These are phyloP conservation scores for Rhinocladiella mackenziei DNA, from an alignment of 2,329 filamentous ascomycete genomes.

Conservation along the genomic window DNA sequence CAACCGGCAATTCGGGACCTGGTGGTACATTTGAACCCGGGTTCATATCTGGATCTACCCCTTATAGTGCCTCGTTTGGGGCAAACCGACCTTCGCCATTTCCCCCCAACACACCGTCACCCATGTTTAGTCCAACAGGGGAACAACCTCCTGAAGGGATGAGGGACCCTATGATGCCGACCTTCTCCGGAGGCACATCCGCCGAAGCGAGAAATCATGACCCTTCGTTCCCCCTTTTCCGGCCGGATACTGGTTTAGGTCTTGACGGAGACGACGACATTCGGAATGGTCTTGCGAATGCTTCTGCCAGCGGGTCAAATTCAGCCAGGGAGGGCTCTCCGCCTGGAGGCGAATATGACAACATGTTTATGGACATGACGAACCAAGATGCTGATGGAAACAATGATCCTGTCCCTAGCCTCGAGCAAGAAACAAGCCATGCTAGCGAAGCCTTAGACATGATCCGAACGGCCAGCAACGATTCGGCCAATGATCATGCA, in stretches of 20 bases:
- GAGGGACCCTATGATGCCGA: slow-evolving; percentile 27
- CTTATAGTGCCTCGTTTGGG: slow-evolving; percentile 31
- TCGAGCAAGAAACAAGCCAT: slow-evolving; percentile 41
- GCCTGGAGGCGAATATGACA: slow-evolving; percentile 32
- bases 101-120: slow-evolving; percentile 39
- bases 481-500: slow-evolving; percentile 28
- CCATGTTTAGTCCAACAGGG: slow-evolving; percentile 42
- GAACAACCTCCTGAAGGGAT: slow-evolving; percentile 19
- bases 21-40: slow-evolving; percentile 17
- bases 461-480: slow-evolving; percentile 26
- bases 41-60: slow-evolving; percentile 12
- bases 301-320: slow-evolving; percentile 34
- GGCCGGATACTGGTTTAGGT: slow-evolving; percentile 19
- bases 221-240: slow-evolving; percentile 31
- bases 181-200: slow-evolving; percentile 12
- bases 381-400: slow-evolving; percentile 39
- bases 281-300: slow-evolving; percentile 31
- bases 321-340: slow-evolving; percentile 37
- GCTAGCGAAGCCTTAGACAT: slow-evolving; percentile 45
- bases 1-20: slow-evolving; percentile 34
- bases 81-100: slow-evolving; percentile 33
- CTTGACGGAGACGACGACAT: slow-evolving; percentile 31
- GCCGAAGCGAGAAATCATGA: slow-evolving; percentile 32
- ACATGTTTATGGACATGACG: slow-evolving; percentile 46
- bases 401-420: slow-evolving; percentile 20